Evolutionary conservation across 306 rosid species (phyloP), one percentile per base, ranked within the genome.

Genomic region (Castanea sativa): DNA sequence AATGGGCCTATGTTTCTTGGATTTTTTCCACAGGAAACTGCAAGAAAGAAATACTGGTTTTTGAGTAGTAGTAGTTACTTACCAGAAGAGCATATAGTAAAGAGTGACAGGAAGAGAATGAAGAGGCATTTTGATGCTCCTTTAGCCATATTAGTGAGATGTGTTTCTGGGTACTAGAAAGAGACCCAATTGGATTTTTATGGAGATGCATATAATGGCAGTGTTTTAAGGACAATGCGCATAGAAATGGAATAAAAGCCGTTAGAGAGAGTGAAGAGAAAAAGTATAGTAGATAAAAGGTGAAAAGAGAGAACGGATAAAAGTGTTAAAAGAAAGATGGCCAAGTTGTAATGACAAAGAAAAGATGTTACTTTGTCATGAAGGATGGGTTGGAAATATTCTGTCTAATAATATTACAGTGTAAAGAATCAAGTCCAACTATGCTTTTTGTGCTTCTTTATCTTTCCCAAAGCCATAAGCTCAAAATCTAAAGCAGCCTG

Each of bases 321-420:
- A 84, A 57, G 82, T 65, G 55, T 64, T 57, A 81, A 88, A 84
- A 82, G 80, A 79, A 75, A 73, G 81, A 33, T 43, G 74, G 71
- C 84, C 80, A 35, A 76, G 76, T 76, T 74, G 87, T 73, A 49
- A 75, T 73, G 88, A 79, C 55, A 79, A 86, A 73, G 75, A 84
- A 87, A 85, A 85, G 69, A 84, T 82, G 76, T 88, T 89, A 51
- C 98, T 91, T 93, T 89, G 92, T 78, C 80, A 86, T 73, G 68
- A 89, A 91, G 96, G 82, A 85, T 84, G 73, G 83, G 72, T 45
- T 60, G 78, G 61, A 75, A 73, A 84, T 69, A 58, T 38, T 71
- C 73, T 73, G 65, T 67, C 73, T 49, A 25, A 29, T 30, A 10
- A 49, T 11, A 38, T 33, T 59, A 53, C 32, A 76, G 11, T 74